Evolutionary conservation across 1,284 basidiomycete species (phyloP).

Genomic region (Pholiota adiposa): DNA sequence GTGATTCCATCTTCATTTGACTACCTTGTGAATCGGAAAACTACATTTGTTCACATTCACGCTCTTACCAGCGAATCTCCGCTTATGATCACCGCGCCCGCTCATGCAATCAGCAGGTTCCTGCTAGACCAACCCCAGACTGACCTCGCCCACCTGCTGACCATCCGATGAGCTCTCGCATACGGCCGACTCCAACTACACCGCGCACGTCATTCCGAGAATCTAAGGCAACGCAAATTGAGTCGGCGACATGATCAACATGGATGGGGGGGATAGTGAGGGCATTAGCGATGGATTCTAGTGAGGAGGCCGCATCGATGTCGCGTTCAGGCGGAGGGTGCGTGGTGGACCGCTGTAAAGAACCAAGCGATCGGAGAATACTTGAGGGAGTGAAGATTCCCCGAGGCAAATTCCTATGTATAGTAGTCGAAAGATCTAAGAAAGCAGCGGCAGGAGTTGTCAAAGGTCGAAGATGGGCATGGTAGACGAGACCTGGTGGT

Average conservation of each 20-base stretch:
- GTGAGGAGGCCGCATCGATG: slow-evolving; percentile 29
- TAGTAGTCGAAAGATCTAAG: slow-evolving; percentile 76
- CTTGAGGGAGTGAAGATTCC: slow-evolving; percentile 67
- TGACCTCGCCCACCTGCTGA: slow-evolving; percentile 8
- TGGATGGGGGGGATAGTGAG: slow-evolving; percentile 89
- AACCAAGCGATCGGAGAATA: slow-evolving; percentile 56
- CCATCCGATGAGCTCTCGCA: slow-evolving; percentile 43
- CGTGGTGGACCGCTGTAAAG: slow-evolving; percentile 18
- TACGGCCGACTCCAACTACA: slow-evolving; percentile 74
- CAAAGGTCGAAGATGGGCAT: slow-evolving; percentile 89
- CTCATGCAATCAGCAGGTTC: not conserved
- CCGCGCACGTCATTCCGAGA: slow-evolving; percentile 57
- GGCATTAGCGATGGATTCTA: slow-evolving; percentile 77
- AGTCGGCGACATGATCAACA: slow-evolving; percentile 93
- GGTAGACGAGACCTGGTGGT: slow-evolving; percentile 86
- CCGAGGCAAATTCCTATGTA: slow-evolving; percentile 61
- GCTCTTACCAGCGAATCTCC: not conserved
- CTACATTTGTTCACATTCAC: slow-evolving; percentile 4
- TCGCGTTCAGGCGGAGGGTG: slow-evolving; percentile 4
- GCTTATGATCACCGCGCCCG: not conserved
- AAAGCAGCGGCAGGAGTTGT: slow-evolving; percentile 87
- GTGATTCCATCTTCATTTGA: not conserved
- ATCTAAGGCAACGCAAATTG: slow-evolving; percentile 67
- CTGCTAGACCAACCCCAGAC: slow-evolving; percentile 11
- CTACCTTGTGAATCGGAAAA: slow-evolving; percentile 16